Percentiles rank a stretch among this genome's conserved stretches.
These are phyloP conservation scores for Mortierella antarctica DNA, from an alignment of 192 early-diverging fungal genomes.

Conservation along the genomic window DNA sequence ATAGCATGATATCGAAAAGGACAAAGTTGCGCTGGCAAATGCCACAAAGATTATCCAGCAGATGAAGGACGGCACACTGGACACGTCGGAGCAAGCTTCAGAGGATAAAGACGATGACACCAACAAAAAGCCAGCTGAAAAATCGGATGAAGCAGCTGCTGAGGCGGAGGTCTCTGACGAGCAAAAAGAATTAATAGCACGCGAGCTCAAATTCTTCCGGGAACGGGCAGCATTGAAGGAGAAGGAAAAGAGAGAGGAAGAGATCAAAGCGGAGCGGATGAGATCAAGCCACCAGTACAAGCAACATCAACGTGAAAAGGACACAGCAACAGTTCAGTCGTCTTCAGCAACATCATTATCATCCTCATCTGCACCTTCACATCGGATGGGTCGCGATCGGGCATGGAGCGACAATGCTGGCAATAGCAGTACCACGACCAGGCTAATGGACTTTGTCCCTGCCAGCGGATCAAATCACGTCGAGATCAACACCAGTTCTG, in stretches of 20 bases:
- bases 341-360: slow-evolving; percentile 15
- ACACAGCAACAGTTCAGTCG: slow-evolving; percentile 21
- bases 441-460: slow-evolving; percentile 56
- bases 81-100: slow-evolving; percentile 30
- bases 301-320: slow-evolving; percentile 44
- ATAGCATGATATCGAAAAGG: slow-evolving; percentile 60
- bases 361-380: slow-evolving; percentile 1
- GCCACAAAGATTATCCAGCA: slow-evolving; percentile 58
- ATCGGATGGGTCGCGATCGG: slow-evolving; percentile 34
- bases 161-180: slow-evolving; percentile 57
- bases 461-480: slow-evolving; percentile 60
- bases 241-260: slow-evolving; percentile 58
- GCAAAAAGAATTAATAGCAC: slow-evolving; percentile 67
- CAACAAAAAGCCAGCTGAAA: slow-evolving; percentile 15
- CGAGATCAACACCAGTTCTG: slow-evolving; percentile 57
- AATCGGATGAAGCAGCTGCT: slow-evolving; percentile 8
- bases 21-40: slow-evolving; percentile 57
- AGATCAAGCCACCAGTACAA: slow-evolving; percentile 34
- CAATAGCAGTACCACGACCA: not conserved
- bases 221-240: slow-evolving; percentile 71
- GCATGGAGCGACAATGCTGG: slow-evolving; percentile 13
- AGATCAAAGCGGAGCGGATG: slow-evolving; percentile 53
- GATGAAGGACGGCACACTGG: slow-evolving; percentile 53
- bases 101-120: slow-evolving; percentile 12
- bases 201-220: slow-evolving; percentile 71